Conservation (phyloP, 352 stramenopile genomes). For the Phytopythium delawarense region DNA sequence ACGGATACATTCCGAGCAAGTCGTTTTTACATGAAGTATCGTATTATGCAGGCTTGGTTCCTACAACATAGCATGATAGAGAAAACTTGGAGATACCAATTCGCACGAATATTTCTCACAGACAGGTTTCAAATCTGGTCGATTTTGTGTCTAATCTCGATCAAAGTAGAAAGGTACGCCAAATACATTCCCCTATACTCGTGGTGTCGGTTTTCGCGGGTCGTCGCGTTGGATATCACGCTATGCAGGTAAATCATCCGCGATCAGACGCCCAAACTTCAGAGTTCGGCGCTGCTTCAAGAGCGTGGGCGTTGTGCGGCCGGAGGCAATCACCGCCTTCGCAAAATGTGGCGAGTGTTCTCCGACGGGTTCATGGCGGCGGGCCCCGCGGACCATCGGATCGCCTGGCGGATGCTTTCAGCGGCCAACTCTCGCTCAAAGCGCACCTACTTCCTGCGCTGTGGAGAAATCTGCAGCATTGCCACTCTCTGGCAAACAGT, state of each 20-base stretch:
- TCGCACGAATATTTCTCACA: no score
- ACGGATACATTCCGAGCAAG: neutral
- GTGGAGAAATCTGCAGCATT: neutral
- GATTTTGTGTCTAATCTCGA: neutral
- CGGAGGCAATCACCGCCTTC: neutral
- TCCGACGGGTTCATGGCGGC: neutral
- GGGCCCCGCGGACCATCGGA: neutral
- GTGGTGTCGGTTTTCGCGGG: neutral
- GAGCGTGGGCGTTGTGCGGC: neutral
- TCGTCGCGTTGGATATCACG: neutral
- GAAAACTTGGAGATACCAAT: no score
- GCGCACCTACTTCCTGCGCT: neutral
- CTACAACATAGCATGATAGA: no score
- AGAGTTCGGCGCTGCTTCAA: neutral
- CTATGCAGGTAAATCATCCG: neutral
- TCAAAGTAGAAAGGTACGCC: neutral
- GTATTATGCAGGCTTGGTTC: neutral
- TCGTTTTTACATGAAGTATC: neutral
- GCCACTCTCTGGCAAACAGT: neutral
- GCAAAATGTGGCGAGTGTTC: neutral
- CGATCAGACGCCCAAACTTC: slow-evolving; percentile 1
- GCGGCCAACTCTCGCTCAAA: neutral
- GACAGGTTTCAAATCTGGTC: neutral
- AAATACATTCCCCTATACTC: neutral
- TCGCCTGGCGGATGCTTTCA: neutral